Evolutionary conservation across 2,329 filamentous ascomycete genomes (phyloP).

Genomic region (Furcasterigmium sp.): DNA sequence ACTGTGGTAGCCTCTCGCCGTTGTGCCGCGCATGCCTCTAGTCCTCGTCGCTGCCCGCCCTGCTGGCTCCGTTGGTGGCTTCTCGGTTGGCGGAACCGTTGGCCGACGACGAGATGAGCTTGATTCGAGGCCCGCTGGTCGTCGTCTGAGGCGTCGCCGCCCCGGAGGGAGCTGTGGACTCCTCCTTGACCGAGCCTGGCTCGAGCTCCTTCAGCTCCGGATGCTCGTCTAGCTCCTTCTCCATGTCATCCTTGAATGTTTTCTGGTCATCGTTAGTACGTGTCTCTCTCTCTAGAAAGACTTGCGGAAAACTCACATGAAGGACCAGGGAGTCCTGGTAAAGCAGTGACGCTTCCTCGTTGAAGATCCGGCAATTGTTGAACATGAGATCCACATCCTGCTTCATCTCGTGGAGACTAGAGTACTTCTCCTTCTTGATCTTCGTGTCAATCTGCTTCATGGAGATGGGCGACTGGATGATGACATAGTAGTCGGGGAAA

Average conservation of each 20-base stretch:
- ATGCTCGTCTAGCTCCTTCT: constrained; percentile 48
- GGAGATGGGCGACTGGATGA: constrained; percentile 88
- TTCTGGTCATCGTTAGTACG: background rate
- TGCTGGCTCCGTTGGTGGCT: constrained; percentile 21
- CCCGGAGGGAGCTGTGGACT: constrained; percentile 45
- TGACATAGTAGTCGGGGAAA: constrained; percentile 91
- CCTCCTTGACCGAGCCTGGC: constrained; percentile 34
- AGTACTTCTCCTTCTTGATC: constrained; percentile 95
- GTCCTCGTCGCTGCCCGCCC: constrained; percentile 49
- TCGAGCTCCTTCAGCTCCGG: constrained; percentile 53
- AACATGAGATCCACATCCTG: constrained; percentile 81
- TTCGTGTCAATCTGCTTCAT: constrained; percentile 94
- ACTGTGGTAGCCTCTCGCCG: constrained; percentile 1
- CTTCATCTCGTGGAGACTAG: constrained; percentile 71
- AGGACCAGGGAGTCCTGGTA: constrained; percentile 91
- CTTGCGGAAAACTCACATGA: constrained; percentile 54
- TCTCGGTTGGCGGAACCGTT: constrained; percentile 21
- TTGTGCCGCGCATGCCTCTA: constrained; percentile 14
- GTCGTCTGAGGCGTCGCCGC: constrained; percentile 61
- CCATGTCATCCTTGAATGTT: constrained; percentile 44
- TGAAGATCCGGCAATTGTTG: constrained; percentile 90
- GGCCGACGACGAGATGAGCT: constrained; percentile 48
- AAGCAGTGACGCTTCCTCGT: constrained; percentile 89
- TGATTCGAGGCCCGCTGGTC: constrained; percentile 57
- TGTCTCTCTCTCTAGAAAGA: constrained; percentile 1